A percentile compares a stretch with the other conserved stretches of the same genome.
Conservation (phyloP, 768 basidiomycete species). For the Boletus pseudopeckii region DNA sequence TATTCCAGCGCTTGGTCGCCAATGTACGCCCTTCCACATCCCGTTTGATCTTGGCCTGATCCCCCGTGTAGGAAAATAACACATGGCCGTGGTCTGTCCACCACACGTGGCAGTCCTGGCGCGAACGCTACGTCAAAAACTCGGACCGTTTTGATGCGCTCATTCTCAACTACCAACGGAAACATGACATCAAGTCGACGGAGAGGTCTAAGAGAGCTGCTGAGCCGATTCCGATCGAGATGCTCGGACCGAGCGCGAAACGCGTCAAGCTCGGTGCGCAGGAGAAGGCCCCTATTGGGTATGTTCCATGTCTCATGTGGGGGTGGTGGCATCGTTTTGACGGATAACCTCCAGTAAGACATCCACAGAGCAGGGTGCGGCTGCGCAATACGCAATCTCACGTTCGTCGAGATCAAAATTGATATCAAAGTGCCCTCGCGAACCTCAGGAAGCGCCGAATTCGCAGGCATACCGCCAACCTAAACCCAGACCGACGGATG, state of each 20-base stretch:
- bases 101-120: constrained; percentile 64
- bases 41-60: neutral
- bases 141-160: constrained; percentile 36
- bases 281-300: neutral
- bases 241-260: neutral
- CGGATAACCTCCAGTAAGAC: constrained; percentile 4
- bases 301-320: neutral
- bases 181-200: constrained; percentile 17
- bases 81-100: constrained; percentile 51
- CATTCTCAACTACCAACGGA: constrained; percentile 41
- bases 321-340: neutral
- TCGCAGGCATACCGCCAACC: neutral
- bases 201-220: constrained; percentile 2
- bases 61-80: constrained; percentile 30
- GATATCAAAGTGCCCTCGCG: neutral
- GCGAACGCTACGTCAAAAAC: constrained; percentile 54
- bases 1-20: constrained; percentile 43
- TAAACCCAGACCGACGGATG: neutral
- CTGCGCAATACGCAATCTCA: neutral
- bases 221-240: neutral
- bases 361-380: neutral
- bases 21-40: constrained; percentile 39
- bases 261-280: constrained; percentile 1
- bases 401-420: neutral
- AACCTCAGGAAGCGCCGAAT: neutral